phyloP scores from a whole-genome alignment of 2,329 filamentous ascomycete species.

The Talaromyces sp. region DNA sequence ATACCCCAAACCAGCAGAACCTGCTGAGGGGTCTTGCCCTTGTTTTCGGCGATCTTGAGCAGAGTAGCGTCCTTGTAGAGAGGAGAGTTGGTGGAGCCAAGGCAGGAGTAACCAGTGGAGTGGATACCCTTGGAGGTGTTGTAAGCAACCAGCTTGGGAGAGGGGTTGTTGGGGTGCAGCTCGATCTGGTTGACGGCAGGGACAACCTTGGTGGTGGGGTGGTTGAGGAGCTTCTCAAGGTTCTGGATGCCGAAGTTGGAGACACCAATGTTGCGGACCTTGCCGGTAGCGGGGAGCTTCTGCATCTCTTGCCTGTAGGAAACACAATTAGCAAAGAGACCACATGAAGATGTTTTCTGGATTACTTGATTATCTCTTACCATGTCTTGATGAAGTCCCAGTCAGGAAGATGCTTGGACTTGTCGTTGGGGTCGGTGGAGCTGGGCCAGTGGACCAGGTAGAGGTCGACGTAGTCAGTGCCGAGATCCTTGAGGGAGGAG shows the following conservation, averaged over 20 bases:
- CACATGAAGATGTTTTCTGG: neutral
- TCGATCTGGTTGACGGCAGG: conserved; percentile 60
- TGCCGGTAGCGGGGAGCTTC: conserved; percentile 53
- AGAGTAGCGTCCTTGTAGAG: conserved; percentile 58
- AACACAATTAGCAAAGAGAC: conserved; percentile 57
- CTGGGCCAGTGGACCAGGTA: conserved; percentile 71
- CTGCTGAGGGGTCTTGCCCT: conserved; percentile 59
- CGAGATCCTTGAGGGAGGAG: conserved; percentile 65
- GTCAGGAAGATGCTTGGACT: conserved; percentile 67
- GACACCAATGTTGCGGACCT: conserved; percentile 79
- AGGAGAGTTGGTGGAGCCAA: conserved; percentile 58
- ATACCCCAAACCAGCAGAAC: conserved; percentile 72
- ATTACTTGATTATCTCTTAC: conserved; percentile 27
- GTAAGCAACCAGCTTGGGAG: conserved; percentile 57
- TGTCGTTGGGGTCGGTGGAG: conserved; percentile 55
- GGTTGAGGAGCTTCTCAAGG: conserved; percentile 73
- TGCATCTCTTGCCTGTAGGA: conserved; percentile 52
- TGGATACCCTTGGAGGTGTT: conserved; percentile 58
- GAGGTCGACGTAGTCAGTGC: conserved; percentile 70
- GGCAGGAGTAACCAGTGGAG: conserved; percentile 59
- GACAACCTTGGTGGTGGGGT: conserved; percentile 59
- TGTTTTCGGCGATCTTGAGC: conserved; percentile 57
- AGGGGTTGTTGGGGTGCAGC: conserved; percentile 69
- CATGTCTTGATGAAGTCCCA: conserved; percentile 85
- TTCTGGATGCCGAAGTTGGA: conserved; percentile 85